Evolutionary conservation across 805 yeast species (phyloP), one percentile per base, ranked within the genome.

Genomic region (Kodamaea leandrae): DNA sequence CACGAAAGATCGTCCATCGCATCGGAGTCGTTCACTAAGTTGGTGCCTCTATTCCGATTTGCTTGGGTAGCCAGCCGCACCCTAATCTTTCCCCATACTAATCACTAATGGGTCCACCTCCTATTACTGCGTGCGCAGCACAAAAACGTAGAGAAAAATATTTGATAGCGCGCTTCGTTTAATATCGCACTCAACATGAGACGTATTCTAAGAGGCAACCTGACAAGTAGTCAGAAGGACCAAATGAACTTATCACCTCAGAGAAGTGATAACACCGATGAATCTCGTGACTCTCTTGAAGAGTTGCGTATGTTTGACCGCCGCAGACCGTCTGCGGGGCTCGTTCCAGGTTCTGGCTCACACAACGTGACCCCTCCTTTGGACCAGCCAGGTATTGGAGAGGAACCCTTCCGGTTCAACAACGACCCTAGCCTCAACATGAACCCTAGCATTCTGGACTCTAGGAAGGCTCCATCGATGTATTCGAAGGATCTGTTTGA

Each of bases 371-470:
- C 36, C 6, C 41, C 34, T 6, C 36, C 36, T 10, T 18, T 23
- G 4, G 27, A 16, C 6, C 17, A 19, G 9, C 27, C 23, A 13
- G 28, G 28, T 10, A n/a, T 21, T 14, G 14, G 16, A 2, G 38
- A 37, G 19, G 40, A 36, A 26, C 7, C 33, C 13, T 43, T 41
- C 39, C 38, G 21, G 17, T 57, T 66, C 41, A 51, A 50, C 32
- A 63, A 63, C 46, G 70, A 67, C 47, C 50, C 54, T 10, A 49
- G 44, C 37, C 54, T 66, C 36, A 66, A 65, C 47, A 46, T 66
- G 24, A 66, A 67, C 44, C 73, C 72, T 2, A 54, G 64, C 6
- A 63, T 66, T 38, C 52, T 51, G 52, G 46, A 47, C 15, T 29
- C 40, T 36, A 41, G 43, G n/a, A 30, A 38, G 23, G 41, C 50